Conservation (phyloP, 179 eudicot species). For the Actinidia chinensis region DNA sequence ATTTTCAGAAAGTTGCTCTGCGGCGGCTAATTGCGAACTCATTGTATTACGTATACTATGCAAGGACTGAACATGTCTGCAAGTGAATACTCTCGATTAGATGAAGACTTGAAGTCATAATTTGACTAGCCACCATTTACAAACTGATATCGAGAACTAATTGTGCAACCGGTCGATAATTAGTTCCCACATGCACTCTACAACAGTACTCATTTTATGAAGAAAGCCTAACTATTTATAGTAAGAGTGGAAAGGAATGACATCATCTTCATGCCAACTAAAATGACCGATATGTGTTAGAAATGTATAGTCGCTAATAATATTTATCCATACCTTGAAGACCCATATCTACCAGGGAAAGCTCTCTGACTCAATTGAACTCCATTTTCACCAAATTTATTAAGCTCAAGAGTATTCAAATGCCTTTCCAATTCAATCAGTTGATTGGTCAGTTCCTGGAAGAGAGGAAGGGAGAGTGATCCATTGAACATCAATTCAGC, state of each 20-base stretch:
- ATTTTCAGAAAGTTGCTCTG: slow-evolving; percentile 79
- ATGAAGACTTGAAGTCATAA: slow-evolving; percentile 13
- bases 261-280: not conserved
- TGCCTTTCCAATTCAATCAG: slow-evolving; percentile 82
- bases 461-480: slow-evolving; percentile 18
- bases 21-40: slow-evolving; percentile 77
- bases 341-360: slow-evolving; percentile 41
- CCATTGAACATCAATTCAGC: not conserved
- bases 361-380: slow-evolving; percentile 38
- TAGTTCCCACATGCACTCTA: not conserved
- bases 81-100: slow-evolving; percentile 22
- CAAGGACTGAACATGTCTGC: slow-evolving; percentile 69
- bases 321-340: slow-evolving; percentile 55
- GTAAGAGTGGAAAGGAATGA: not conserved
- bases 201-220: not conserved
- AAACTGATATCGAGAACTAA: not conserved
- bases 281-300: not conserved
- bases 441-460: slow-evolving; percentile 70
- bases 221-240: slow-evolving; percentile 3
- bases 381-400: slow-evolving; percentile 65
- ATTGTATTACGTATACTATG: slow-evolving; percentile 70
- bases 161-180: not conserved
- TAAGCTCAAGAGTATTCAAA: slow-evolving; percentile 79
- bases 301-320: not conserved
- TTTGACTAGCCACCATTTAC: not conserved